Base-by-base conservation (phyloP, 768 basidiomycete species). In the Sporobolomyces roseus region DNA sequence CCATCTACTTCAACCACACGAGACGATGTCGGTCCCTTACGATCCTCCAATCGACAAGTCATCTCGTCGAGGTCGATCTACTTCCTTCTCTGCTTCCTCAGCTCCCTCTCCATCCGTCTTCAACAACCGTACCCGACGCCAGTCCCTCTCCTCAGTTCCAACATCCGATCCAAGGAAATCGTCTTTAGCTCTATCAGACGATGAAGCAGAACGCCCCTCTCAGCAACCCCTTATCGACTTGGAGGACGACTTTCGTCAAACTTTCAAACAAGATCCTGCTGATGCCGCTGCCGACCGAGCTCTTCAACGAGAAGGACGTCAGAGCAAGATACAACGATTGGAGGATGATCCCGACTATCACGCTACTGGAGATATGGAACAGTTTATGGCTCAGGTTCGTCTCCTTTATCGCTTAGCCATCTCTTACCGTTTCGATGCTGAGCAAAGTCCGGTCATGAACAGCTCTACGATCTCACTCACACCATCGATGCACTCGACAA, bases 401-500 rank as follows among this genome's bases (percentile, higher is more conserved):
- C 36, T 56, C 35, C 2, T 33, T 32, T 4, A 19, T 48, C 38
- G 35, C 27, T 50, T 36, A n/a, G 35, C 32, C 12, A n/a, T 30
- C 49, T 19, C 49, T 36, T 13, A 41, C 17, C 17, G 38, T 41
- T 5, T 38, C 52, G 33, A 38, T 25, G 36, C 55, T 36, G 33
- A 38, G 36, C n/a, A 21, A 38, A 36, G 25, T n/a, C 3, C 25
- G 1, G 2, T 38, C 29, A 21, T 46, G 13, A 19, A 6, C 51
- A 71, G 65, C 43, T 66, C n/a, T 71, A 48, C 63, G 71, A 72
- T 43, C 33, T 72, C 17, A 72, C 71, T 6, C 71, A 72, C 32
- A 45, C 71, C 2, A 72, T 72, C 63, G 71, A 72, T 32, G 49
- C 63, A 0, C 60, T 72, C 63, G 71, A 72, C 29, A 62, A 72